Conservation (phyloP, 2,329 filamentous ascomycete genomes). For the Fusarium virguliforme region DNA sequence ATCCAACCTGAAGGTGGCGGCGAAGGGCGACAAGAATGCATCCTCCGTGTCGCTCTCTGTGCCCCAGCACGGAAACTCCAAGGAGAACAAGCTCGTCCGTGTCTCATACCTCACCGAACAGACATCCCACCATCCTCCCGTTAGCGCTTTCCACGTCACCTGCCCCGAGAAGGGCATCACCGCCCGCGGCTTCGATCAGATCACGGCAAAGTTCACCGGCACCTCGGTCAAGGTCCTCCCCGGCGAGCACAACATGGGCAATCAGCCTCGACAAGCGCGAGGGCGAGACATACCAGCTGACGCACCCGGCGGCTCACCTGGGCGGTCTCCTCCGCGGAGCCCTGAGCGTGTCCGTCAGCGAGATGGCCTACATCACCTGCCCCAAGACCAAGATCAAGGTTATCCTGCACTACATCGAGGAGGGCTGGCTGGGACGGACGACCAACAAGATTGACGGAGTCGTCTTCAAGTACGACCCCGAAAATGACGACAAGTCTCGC, state of each 20-base stretch:
- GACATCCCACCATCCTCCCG: slow-evolving; percentile 96
- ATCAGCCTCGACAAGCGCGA: slow-evolving; percentile 85
- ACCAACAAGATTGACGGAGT: slow-evolving; percentile 94
- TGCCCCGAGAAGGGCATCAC: slow-evolving; percentile 92
- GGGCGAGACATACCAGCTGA: slow-evolving; percentile 94
- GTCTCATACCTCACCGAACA: slow-evolving; percentile 98
- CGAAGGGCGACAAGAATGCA: slow-evolving; percentile 62
- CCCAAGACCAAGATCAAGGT: slow-evolving; percentile 92
- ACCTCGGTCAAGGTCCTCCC: slow-evolving; percentile 93
- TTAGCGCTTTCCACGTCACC: slow-evolving; percentile 94
- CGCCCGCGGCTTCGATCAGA: slow-evolving; percentile 93
- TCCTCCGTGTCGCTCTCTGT: slow-evolving; percentile 69
- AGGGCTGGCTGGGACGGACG: slow-evolving; percentile 92
- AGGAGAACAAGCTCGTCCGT: slow-evolving; percentile 73
- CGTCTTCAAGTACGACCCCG: slow-evolving; percentile 90
- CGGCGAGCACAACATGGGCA: slow-evolving; percentile 94
- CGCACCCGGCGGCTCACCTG: slow-evolving; percentile 92
- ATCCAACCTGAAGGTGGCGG: slow-evolving; percentile 64
- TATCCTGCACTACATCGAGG: slow-evolving; percentile 93
- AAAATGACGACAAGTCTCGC: slow-evolving; percentile 83
- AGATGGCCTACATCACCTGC: slow-evolving; percentile 90
- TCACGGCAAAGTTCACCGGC: slow-evolving; percentile 97
- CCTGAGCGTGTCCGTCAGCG: slow-evolving; percentile 91
- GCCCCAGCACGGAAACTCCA: slow-evolving; percentile 62
- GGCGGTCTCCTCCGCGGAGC: slow-evolving; percentile 89